These are phyloP conservation scores for Mycena galopus DNA, from an alignment of 768 basidiomycete genomes.

Conservation along the genomic window DNA sequence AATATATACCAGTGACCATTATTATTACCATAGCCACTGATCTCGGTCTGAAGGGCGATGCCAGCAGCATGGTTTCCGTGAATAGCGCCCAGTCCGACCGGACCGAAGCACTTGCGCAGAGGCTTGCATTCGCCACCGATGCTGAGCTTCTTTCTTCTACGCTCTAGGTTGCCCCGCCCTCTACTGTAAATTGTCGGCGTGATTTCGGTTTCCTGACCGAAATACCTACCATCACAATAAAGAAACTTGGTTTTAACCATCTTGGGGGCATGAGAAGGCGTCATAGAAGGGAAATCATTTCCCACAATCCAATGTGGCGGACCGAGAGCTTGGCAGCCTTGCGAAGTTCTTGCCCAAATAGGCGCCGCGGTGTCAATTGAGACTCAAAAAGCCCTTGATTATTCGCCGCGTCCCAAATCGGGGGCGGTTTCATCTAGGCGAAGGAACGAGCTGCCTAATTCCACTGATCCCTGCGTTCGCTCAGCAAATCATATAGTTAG, in stretches of 20 bases:
- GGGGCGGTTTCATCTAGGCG: neutral
- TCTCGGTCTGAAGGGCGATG: neutral
- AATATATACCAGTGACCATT: no score
- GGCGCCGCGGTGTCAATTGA: neutral
- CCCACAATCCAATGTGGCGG: neutral
- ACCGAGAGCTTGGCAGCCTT: neutral
- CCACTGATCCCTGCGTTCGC: no score
- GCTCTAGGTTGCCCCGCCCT: neutral
- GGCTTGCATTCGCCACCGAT: neutral
- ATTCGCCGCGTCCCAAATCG: neutral
- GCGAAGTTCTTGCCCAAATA: neutral
- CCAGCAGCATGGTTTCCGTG: slow-evolving; percentile 13
- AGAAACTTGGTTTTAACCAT: slow-evolving; percentile 13
- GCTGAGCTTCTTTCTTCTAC: neutral
- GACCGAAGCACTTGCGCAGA: slow-evolving; percentile 7
- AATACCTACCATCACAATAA: neutral
- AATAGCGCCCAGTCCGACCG: slow-evolving; percentile 20
- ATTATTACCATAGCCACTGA: neutral
- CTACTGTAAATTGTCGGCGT: slow-evolving; percentile 18
- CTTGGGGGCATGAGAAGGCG: neutral
- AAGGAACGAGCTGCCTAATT: neutral
- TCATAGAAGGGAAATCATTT: neutral
- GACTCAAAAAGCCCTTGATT: neutral
- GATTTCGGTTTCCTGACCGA: slow-evolving; percentile 15
- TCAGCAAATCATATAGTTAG: neutral